phyloP scores from a whole-genome alignment of 805 yeast species.

The Suhomyces pyralidae region DNA sequence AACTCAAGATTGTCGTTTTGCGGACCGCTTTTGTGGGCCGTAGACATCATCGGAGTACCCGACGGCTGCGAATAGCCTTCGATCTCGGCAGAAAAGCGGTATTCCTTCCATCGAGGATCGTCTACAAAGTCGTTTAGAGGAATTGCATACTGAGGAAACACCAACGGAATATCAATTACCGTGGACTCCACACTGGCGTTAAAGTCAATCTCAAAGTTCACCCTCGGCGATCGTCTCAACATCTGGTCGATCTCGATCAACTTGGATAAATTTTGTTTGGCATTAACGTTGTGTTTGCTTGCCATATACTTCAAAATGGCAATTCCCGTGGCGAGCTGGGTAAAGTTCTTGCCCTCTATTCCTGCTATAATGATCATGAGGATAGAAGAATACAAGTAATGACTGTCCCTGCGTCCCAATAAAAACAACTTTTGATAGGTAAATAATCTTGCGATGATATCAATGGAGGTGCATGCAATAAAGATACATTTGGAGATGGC shows the following conservation, averaged over 20 bases:
- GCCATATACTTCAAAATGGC: conserved; percentile 37
- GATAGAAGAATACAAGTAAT: conserved; percentile 34
- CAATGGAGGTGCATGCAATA: conserved; percentile 29
- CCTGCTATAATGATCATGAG: conserved; percentile 27
- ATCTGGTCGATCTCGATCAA: conserved; percentile 24
- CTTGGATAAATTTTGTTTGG: conserved; percentile 27
- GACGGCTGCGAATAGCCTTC: background rate
- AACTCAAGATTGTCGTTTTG: background rate
- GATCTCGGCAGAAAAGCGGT: conserved; percentile 1
- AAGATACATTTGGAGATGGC: conserved; percentile 28
- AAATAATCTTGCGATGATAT: conserved; percentile 27
- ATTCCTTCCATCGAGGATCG: conserved; percentile 4
- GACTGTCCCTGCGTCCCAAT: conserved; percentile 41
- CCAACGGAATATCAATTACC: background rate
- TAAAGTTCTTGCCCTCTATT: conserved; percentile 16
- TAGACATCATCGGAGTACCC: background rate
- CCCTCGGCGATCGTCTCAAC: conserved; percentile 22
- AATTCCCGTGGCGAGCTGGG: conserved; percentile 22
- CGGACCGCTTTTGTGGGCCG: background rate
- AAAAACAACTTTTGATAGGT: conserved; percentile 27
- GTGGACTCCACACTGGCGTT: conserved; percentile 6
- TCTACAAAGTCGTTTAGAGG: conserved; percentile 6
- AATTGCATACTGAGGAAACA: conserved; percentile 3
- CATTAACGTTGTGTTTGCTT: conserved; percentile 32
- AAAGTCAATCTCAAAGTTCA: conserved; percentile 19